Evolutionary conservation across 2,329 filamentous ascomycete species (phyloP).

Genomic region (Fusarium mundagurra): DNA sequence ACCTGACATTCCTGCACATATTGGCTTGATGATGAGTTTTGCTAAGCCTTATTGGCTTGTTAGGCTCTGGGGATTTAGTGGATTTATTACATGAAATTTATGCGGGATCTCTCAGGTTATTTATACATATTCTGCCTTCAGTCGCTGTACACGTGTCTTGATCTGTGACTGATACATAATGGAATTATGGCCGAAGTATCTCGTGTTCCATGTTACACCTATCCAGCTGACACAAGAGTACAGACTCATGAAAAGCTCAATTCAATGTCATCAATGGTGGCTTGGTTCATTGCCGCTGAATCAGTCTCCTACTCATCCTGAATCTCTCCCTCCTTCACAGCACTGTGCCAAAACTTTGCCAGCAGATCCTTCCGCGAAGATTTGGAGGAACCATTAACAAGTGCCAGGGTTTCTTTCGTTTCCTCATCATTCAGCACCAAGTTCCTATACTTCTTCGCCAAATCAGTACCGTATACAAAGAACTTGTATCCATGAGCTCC

Average conservation of each 20-base stretch:
- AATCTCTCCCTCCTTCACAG: background rate
- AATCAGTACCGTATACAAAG: background rate
- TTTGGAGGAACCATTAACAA: background rate
- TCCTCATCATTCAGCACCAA: background rate
- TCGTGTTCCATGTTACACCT: background rate
- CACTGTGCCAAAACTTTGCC: background rate
- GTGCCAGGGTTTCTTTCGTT: background rate
- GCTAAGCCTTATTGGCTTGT: background rate
- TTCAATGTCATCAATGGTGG: background rate
- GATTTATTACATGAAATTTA: background rate
- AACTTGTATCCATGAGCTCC: background rate
- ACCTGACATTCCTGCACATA: background rate
- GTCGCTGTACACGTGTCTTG: background rate
- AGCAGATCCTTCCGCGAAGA: background rate
- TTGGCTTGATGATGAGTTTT: too few species aligned
- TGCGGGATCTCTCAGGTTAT: background rate
- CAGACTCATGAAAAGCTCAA: background rate
- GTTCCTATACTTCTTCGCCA: background rate
- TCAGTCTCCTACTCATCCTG: background rate
- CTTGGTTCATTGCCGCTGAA: background rate
- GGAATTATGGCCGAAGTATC: background rate
- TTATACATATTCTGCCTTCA: background rate
- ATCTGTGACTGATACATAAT: background rate
- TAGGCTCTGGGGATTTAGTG: background rate
- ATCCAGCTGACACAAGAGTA: too few species aligned